These are phyloP conservation scores for Calonectria pseudoreteaudii DNA, from an alignment of 2,329 filamentous ascomycete genomes.

Conservation along the genomic window DNA sequence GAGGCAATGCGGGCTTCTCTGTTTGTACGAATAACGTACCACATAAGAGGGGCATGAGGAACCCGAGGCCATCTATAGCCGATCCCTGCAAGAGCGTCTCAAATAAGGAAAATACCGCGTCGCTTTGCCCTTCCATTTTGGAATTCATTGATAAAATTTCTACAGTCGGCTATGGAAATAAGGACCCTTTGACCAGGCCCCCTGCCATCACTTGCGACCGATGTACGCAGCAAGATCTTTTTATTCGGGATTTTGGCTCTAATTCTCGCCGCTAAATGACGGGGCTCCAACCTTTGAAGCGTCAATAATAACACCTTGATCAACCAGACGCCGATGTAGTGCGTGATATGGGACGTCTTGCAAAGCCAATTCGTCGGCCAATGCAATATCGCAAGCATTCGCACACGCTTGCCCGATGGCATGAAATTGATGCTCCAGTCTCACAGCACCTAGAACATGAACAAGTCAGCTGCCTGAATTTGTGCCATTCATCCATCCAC, in stretches of 20 bases:
- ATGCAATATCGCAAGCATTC: slow-evolving; percentile 5
- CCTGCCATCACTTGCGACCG: not conserved
- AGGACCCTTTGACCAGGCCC: not conserved
- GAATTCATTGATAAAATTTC: not conserved
- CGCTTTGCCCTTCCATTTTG: not conserved
- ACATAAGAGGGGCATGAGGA: not conserved
- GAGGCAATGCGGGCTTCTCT: not conserved
- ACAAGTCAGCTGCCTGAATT: not conserved
- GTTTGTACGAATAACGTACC: not conserved
- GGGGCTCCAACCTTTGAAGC: not conserved
- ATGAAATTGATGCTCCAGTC: slow-evolving; percentile 9
- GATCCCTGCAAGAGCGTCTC: not conserved
- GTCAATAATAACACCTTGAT: not conserved
- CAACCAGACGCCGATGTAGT: not conserved
- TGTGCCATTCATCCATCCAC: too few species aligned
- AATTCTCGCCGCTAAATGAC: not conserved
- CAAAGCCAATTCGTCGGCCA: not conserved
- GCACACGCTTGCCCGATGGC: slow-evolving; percentile 5
- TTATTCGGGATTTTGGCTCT: not conserved
- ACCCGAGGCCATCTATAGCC: not conserved
- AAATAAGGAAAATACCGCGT: not conserved
- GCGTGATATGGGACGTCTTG: slow-evolving; percentile 3
- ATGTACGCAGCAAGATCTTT: not conserved
- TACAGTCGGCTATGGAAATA: not conserved
- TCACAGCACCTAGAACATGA: not conserved